Conservation (phyloP, 805 yeast species). For the Candida adriatica region DNA sequence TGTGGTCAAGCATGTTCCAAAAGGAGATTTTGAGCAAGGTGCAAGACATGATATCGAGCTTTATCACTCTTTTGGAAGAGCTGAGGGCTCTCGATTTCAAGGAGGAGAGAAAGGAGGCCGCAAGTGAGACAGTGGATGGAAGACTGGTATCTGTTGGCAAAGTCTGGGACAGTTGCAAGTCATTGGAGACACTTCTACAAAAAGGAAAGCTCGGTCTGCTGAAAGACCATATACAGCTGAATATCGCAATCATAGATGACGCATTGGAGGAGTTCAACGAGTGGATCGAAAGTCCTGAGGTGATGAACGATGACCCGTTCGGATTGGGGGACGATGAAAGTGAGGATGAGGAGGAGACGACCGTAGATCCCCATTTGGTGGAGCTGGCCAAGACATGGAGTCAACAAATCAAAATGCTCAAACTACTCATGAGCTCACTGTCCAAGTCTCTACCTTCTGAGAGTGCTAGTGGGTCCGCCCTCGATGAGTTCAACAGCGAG, state of each 20-base stretch:
- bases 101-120: constrained; percentile 19
- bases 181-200: constrained; percentile 32
- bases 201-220: constrained; percentile 50
- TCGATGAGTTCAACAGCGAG: constrained; percentile 40
- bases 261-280: constrained; percentile 61
- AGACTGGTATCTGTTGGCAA: constrained; percentile 58
- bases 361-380: constrained; percentile 29
- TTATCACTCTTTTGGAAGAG: constrained; percentile 18
- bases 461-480: constrained; percentile 32
- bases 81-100: constrained; percentile 17
- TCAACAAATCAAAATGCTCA: constrained; percentile 47
- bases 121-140: constrained; percentile 12
- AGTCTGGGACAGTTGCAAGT: constrained; percentile 65
- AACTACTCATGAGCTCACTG: constrained; percentile 50
- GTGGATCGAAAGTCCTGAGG: constrained; percentile 60
- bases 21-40: constrained; percentile 17
- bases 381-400: constrained; percentile 43
- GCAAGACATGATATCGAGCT: constrained; percentile 13
- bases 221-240: constrained; percentile 37
- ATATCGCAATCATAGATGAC: constrained; percentile 46
- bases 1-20: constrained; percentile 27
- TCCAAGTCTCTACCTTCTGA: constrained; percentile 46
- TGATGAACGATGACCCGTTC: constrained; percentile 43
- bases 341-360: constrained; percentile 26
- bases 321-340: constrained; percentile 32